A percentile compares a stretch with the other conserved stretches of the same genome.
These are phyloP conservation scores for Candida vaughaniae DNA, from an alignment of 805 yeast genomes.

Conservation along the genomic window DNA sequence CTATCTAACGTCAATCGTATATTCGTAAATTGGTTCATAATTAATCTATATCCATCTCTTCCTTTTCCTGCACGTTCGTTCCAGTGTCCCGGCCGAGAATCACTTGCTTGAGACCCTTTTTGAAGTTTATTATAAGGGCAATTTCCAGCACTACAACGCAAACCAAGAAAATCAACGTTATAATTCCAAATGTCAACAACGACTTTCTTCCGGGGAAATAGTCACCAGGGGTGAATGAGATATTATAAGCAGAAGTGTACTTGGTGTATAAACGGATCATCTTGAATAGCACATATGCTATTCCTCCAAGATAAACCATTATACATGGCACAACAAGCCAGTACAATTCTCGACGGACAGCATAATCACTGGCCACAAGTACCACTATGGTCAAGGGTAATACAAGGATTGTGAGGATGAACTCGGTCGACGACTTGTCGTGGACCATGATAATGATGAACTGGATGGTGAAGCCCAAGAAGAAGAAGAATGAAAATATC, in stretches of 20 bases:
- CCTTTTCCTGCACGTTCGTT: no score
- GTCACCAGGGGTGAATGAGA: slow-evolving; percentile 27
- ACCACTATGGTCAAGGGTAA: slow-evolving; percentile 43
- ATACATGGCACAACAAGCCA: slow-evolving; percentile 26
- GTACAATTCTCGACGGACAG: slow-evolving; percentile 33
- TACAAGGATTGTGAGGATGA: slow-evolving; percentile 45
- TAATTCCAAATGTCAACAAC: slow-evolving; percentile 43
- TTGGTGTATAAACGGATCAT: slow-evolving; percentile 45
- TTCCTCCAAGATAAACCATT: slow-evolving; percentile 34
- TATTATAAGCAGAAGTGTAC: slow-evolving; percentile 33
- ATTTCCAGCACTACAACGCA: slow-evolving; percentile 26
- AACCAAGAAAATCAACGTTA: slow-evolving; percentile 39
- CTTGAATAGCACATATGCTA: slow-evolving; percentile 48
- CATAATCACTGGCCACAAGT: slow-evolving; percentile 35
- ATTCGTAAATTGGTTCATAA: no score
- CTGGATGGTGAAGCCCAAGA: slow-evolving; percentile 50
- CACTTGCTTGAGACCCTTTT: slow-evolving; percentile 21
- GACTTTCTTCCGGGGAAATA: slow-evolving; percentile 48
- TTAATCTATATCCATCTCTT: slow-evolving; percentile 4
- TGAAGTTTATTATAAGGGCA: slow-evolving; percentile 15
- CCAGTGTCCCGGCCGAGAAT: no score
- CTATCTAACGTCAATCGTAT: no score
- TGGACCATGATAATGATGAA: slow-evolving; percentile 45
- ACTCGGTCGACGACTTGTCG: slow-evolving; percentile 37
- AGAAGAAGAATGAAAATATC: slow-evolving; percentile 38